Conservation (phyloP, 2,329 filamentous ascomycete species). For the Paracoccidioides lutzii region DNA sequence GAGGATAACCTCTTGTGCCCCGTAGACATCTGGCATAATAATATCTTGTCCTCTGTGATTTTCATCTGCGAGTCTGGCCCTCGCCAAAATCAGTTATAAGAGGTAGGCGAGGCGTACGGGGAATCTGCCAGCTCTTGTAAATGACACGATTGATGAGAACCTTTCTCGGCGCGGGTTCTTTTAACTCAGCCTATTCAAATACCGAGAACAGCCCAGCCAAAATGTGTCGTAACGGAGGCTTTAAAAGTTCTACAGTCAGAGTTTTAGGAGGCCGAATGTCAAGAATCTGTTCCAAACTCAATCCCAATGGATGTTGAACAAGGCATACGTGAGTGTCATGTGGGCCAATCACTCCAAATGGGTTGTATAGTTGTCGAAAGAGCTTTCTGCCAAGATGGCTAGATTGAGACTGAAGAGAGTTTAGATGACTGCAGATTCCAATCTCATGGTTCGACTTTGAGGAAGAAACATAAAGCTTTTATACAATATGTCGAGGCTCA, state of each 20-base stretch:
- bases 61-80: slow-evolving; percentile 1
- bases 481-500: slow-evolving; percentile 1
- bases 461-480: slow-evolving; percentile 4
- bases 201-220: neutral
- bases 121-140: slow-evolving; percentile 5
- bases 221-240: slow-evolving; percentile 6
- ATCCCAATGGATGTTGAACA: slow-evolving; percentile 9
- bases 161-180: slow-evolving; percentile 7
- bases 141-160: slow-evolving; percentile 6
- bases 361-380: slow-evolving; percentile 15
- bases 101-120: neutral
- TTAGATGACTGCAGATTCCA: slow-evolving; percentile 14
- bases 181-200: slow-evolving; percentile 5
- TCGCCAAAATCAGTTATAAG: slow-evolving; percentile 8
- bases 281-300: slow-evolving; percentile 8
- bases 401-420: slow-evolving; percentile 3
- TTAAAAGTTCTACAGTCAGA: slow-evolving; percentile 5
- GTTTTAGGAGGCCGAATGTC: slow-evolving; percentile 1
- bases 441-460: slow-evolving; percentile 9
- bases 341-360: slow-evolving; percentile 16
- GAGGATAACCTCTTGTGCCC: neutral
- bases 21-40: neutral
- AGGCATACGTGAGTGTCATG: slow-evolving; percentile 7
- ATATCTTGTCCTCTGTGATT: neutral
- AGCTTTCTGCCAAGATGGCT: slow-evolving; percentile 12